Conservation (phyloP, 257 asterid species). For the Capsicum rhomboideum region DNA sequence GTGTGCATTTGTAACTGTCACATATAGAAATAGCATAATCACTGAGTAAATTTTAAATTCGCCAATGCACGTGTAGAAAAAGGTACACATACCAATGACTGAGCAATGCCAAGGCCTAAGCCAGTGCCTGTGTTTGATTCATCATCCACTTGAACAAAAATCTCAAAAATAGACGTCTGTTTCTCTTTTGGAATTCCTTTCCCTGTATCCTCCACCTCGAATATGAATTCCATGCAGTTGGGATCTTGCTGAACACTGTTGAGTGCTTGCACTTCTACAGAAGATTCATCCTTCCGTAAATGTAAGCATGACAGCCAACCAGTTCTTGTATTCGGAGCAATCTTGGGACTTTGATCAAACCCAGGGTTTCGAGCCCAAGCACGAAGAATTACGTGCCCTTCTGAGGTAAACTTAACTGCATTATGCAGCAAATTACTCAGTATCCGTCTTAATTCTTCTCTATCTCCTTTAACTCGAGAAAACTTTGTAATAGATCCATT, state of each 20-base stretch:
- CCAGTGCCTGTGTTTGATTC: constrained; percentile 54
- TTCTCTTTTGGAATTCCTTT: constrained; percentile 23
- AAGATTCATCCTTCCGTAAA: constrained; percentile 4
- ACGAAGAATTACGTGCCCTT: constrained; percentile 56
- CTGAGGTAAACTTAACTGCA: constrained; percentile 69
- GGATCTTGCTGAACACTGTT: constrained; percentile 26
- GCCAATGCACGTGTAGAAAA: not conserved
- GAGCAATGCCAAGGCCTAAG: constrained; percentile 74
- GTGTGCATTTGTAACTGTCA: not conserved
- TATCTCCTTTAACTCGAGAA: constrained; percentile 50
- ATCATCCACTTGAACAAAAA: constrained; percentile 66
- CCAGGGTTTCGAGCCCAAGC: constrained; percentile 52
- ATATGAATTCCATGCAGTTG: constrained; percentile 37
- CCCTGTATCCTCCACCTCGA: constrained; percentile 62
- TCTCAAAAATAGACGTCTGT: constrained; percentile 55
- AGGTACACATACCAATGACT: constrained; percentile 41
- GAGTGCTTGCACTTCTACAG: constrained; percentile 10
- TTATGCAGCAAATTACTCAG: constrained; percentile 57
- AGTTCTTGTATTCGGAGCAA: constrained; percentile 15
- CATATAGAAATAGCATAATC: not conserved
- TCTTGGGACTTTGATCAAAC: constrained; percentile 16
- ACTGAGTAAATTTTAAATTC: not conserved
- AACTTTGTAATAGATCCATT: constrained; percentile 39
- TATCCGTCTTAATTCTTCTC: constrained; percentile 58
- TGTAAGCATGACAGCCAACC: constrained; percentile 22